A percentile compares a stretch with the other conserved stretches of the same genome.
phyloP scores from a whole-genome alignment of 2,329 filamentous ascomycete genomes.

The Scedosporium dehoogii region DNA sequence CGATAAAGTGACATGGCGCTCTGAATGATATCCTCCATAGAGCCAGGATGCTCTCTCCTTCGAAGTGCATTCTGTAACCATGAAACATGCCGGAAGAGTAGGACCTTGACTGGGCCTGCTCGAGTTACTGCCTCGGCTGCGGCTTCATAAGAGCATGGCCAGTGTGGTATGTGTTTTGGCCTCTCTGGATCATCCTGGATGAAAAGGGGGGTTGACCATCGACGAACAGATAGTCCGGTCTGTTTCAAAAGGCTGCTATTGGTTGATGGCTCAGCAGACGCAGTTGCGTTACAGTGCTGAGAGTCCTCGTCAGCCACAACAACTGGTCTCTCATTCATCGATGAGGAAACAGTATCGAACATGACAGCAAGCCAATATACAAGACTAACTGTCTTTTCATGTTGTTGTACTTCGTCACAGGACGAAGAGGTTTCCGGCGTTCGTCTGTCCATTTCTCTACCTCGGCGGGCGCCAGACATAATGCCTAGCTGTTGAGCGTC shows the following conservation, averaged over 20 bases:
- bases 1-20: conserved; percentile 39
- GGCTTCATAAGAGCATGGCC: conserved; percentile 45
- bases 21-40: conserved; percentile 37
- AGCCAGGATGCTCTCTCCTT: conserved; percentile 22
- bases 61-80: conserved; percentile 43
- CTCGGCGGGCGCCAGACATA: conserved; percentile 5
- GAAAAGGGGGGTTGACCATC: conserved; percentile 25
- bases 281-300: conserved; percentile 20
- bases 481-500: conserved; percentile 11
- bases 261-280: conserved; percentile 14
- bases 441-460: too few relatives aligned
- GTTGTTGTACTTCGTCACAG: conserved; percentile 7
- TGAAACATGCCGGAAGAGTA: conserved; percentile 45
- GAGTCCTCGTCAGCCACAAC: conserved; percentile 30
- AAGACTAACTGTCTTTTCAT: conserved; percentile 36
- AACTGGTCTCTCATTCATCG: conserved; percentile 32
- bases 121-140: conserved; percentile 38
- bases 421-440: too few relatives aligned
- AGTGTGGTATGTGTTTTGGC: conserved; percentile 20
- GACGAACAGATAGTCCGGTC: conserved; percentile 12
- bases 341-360: conserved; percentile 47
- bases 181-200: conserved; percentile 21
- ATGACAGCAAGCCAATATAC: conserved; percentile 50
- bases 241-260: conserved; percentile 7
- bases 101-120: conserved; percentile 47